Evolutionary conservation across 2,329 filamentous ascomycete species (phyloP).

Genomic region (Talaromyces sp.): DNA sequence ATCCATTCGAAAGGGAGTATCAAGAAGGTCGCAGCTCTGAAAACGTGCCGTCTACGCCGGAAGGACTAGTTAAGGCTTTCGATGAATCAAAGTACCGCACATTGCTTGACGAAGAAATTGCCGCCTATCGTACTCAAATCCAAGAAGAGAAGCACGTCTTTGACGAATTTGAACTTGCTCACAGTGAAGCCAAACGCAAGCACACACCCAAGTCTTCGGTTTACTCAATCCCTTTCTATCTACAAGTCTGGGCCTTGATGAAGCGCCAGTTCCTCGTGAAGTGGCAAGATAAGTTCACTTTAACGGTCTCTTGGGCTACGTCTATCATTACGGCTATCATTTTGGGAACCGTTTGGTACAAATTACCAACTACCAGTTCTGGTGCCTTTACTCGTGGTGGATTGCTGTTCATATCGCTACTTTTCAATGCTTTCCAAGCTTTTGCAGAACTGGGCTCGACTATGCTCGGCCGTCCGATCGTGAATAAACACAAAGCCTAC

Average conservation of each 20-base stretch:
- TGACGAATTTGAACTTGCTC: conserved; percentile 57
- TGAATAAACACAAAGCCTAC: conserved; percentile 81
- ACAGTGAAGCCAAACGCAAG: conserved; percentile 60
- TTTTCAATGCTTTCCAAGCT: conserved; percentile 86
- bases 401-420: conserved; percentile 72
- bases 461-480: conserved; percentile 71
- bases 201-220: conserved; percentile 69
- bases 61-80: conserved; percentile 68
- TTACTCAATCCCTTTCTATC: conserved; percentile 77
- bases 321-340: conserved; percentile 73
- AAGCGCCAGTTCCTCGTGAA: conserved; percentile 82
- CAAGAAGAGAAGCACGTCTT: conserved; percentile 63
- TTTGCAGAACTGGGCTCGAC: conserved; percentile 72
- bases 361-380: conserved; percentile 60
- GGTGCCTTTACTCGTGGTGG: conserved; percentile 79
- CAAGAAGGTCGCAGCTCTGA: conserved; percentile 61
- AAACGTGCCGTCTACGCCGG: conserved; percentile 66
- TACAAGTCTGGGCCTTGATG: conserved; percentile 79
- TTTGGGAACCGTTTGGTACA: conserved; percentile 73
- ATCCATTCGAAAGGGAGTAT: conserved; percentile 78
- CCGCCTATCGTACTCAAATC: conserved; percentile 62
- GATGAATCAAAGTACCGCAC: conserved; percentile 59
- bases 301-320: conserved; percentile 68
- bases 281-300: conserved; percentile 78
- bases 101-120: conserved; percentile 63